Evolutionary conservation across 257 asterid species (phyloP).

Genomic region (Primulina tabacum): DNA sequence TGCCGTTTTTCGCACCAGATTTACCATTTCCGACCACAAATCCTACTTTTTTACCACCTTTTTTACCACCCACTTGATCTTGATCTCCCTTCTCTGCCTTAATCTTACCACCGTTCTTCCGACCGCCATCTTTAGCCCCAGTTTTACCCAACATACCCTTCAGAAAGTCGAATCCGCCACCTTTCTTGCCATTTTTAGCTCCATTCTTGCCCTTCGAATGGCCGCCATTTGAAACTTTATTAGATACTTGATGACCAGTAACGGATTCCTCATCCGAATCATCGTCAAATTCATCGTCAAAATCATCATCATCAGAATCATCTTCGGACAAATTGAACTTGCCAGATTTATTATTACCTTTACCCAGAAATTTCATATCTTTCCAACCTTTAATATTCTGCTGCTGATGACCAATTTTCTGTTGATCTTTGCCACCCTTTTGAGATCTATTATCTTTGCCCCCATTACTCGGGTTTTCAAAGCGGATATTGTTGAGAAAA

Average conservation of each 20-base stretch:
- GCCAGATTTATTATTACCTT: conserved; percentile 62
- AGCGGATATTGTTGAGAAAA: conserved; percentile 48
- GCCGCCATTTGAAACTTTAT: conserved; percentile 31
- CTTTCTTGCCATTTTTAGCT: conserved; percentile 41
- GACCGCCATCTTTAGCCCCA: conserved; percentile 25
- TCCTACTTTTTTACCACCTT: conserved; percentile 24
- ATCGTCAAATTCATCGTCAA: conserved; percentile 29
- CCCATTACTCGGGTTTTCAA: conserved; percentile 34
- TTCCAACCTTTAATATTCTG: conserved; percentile 30
- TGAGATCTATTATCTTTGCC: conserved; percentile 41
- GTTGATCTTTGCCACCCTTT: conserved; percentile 42
- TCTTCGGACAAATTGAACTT: conserved; percentile 52
- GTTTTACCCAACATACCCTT: conserved; percentile 42
- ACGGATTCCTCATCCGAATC: conserved; percentile 21
- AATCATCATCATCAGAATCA: conserved; percentile 37
- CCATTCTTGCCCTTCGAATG: conserved; percentile 31
- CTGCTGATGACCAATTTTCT: conserved; percentile 26
- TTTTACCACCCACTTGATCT: conserved; percentile 35
- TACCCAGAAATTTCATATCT: conserved; percentile 35
- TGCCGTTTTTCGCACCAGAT: conserved; percentile 29
- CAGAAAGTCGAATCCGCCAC: conserved; percentile 36
- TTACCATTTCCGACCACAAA: conserved; percentile 28
- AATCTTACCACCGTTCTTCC: conserved; percentile 24
- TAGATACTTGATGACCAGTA: conserved; percentile 29
- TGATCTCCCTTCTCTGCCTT: conserved; percentile 37